phyloP scores from a whole-genome alignment of 1,284 basidiomycete species.

The Heterobasidion parviporum region DNA sequence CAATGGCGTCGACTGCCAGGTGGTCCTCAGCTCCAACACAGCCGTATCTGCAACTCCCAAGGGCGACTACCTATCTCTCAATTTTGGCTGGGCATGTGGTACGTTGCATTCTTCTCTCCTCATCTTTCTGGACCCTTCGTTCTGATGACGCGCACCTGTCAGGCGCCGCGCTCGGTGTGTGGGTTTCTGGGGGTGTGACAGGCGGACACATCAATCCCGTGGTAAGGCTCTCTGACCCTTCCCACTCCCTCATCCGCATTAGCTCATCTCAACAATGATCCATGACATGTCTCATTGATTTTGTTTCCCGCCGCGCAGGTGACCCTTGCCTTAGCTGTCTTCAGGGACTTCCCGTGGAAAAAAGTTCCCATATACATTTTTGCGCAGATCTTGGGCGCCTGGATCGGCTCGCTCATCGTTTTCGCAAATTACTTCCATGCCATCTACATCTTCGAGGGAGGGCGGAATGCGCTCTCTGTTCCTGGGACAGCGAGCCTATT shows the following conservation, averaged over 20 bases:
- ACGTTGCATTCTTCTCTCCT: conserved; percentile 13
- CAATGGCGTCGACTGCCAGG: conserved; percentile 56
- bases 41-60: conserved; percentile 43
- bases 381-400: conserved; percentile 64
- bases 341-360: conserved; percentile 70
- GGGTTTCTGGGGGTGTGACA: conserved; percentile 58
- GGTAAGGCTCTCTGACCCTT: conserved; percentile 23
- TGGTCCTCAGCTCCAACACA: conserved; percentile 43
- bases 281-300: neutral
- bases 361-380: conserved; percentile 70
- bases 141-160: neutral
- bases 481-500: conserved; percentile 62
- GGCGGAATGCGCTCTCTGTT: conserved; percentile 50
- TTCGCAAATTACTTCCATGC: conserved; percentile 76
- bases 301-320: conserved; percentile 17
- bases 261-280: conserved; percentile 19
- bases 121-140: neutral
- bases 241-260: conserved; percentile 3
- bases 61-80: conserved; percentile 53
- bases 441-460: conserved; percentile 65
- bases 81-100: conserved; percentile 63
- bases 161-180: conserved; percentile 56
- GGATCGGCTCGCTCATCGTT: conserved; percentile 58
- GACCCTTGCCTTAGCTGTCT: conserved; percentile 60
- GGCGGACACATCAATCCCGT: conserved; percentile 78